Conservation (phyloP, 805 yeast species). For the Myxozyma lipomycoides region DNA sequence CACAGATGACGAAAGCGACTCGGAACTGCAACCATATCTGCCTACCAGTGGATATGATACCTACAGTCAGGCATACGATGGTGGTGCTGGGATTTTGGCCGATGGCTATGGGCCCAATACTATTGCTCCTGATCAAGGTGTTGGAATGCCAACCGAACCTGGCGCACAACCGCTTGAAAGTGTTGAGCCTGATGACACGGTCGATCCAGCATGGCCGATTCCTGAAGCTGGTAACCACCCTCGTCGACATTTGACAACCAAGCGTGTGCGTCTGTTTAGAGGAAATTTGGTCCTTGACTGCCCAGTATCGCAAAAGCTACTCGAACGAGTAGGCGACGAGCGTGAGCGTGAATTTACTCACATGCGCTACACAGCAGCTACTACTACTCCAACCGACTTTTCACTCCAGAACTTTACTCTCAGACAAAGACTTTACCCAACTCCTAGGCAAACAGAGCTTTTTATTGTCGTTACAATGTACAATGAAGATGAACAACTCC, state of each 20-base stretch:
- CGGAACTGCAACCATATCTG: conserved; percentile 32
- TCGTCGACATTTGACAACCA: conserved; percentile 38
- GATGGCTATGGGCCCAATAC: conserved; percentile 9
- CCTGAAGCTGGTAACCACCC: conserved; percentile 35
- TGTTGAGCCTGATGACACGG: conserved; percentile 1
- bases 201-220: conserved; percentile 4
- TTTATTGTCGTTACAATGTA: conserved; percentile 85
- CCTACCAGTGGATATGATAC: conserved; percentile 14
- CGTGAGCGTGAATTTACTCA: conserved; percentile 65
- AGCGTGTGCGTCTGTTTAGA: conserved; percentile 52
- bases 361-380: conserved; percentile 91
- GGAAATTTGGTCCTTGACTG: conserved; percentile 87
- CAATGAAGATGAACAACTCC: conserved; percentile 77
- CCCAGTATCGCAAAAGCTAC: conserved; percentile 71
- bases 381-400: conserved; percentile 82
- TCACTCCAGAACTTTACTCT: conserved; percentile 61
- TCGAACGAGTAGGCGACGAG: conserved; percentile 41
- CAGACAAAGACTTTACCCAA: conserved; percentile 73
- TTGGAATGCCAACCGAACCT: neutral
- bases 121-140: conserved; percentile 1
- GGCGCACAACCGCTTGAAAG: neutral
- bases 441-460: conserved; percentile 79
- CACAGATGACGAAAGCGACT: conserved; percentile 31
- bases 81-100: conserved; percentile 1
- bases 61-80: conserved; percentile 7